Evolutionary conservation across 768 basidiomycete genomes (phyloP).

Genomic region (Hypsizygus marmoreus): DNA sequence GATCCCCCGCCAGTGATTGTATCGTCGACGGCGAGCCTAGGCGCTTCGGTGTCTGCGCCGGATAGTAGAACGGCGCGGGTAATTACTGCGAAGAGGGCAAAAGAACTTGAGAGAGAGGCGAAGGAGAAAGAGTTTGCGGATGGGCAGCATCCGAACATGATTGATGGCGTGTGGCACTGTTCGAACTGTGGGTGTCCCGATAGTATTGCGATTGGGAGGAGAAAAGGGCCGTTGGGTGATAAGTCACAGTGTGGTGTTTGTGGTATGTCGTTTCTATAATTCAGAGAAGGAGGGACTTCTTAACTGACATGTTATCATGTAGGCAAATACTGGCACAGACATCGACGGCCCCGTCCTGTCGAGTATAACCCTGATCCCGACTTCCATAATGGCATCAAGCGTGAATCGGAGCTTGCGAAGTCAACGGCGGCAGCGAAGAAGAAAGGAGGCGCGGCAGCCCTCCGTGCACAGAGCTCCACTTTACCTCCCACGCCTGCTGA

Average conservation of each 20-base stretch:
- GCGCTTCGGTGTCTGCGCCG: constrained; percentile 27
- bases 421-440: constrained; percentile 50
- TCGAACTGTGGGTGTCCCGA: constrained; percentile 94
- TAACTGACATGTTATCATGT: no score
- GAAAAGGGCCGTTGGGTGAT: constrained; percentile 91
- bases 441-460: constrained; percentile 52
- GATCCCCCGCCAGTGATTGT: constrained; percentile 50
- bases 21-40: constrained; percentile 5
- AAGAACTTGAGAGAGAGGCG: constrained; percentile 79
- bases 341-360: constrained; percentile 78
- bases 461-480: constrained; percentile 46
- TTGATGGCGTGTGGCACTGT: constrained; percentile 92
- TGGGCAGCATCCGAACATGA: constrained; percentile 78
- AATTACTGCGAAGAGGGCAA: constrained; percentile 61
- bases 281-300: no score
- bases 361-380: constrained; percentile 78
- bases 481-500: constrained; percentile 40
- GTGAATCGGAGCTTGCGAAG: constrained; percentile 59
- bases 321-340: constrained; percentile 93
- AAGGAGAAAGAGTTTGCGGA: constrained; percentile 84
- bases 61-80: constrained; percentile 51
- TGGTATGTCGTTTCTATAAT: no score
- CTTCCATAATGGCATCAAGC: constrained; percentile 59
- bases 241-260: constrained; percentile 92
- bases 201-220: constrained; percentile 71